phyloP scores from a whole-genome alignment of 1,139 yeast genomes.

The Saccharomycopsis phalli region DNA sequence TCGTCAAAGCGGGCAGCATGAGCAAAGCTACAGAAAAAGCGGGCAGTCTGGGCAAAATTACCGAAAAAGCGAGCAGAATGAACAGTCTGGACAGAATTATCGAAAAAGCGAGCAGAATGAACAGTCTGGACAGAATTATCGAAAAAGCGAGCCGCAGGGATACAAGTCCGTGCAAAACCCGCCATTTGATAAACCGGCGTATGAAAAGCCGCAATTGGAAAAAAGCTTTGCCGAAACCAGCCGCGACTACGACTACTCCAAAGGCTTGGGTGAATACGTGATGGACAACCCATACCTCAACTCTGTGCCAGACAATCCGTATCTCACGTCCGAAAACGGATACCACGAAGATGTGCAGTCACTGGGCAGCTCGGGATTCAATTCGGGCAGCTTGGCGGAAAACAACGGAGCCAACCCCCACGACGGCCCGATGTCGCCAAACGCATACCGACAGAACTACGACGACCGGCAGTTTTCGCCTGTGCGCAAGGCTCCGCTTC shows the following conservation, averaged over 20 bases:
- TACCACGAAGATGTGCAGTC: not conserved
- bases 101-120: no score
- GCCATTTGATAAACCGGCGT: no score
- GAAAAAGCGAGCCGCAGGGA: no score
- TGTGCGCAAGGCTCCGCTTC: constrained; percentile 19
- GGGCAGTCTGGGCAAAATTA: no score
- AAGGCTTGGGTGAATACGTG: constrained; percentile 4
- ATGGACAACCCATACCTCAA: constrained; percentile 20
- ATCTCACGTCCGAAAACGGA: not conserved
- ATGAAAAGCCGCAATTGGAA: no score
- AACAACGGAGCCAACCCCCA: not conserved
- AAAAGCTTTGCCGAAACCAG: not conserved
- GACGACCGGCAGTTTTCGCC: constrained; percentile 19
- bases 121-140: no score
- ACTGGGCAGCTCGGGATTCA: not conserved
- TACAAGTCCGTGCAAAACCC: no score
- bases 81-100: no score
- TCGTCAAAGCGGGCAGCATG: no score
- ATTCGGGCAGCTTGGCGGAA: no score
- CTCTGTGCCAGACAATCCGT: constrained; percentile 13
- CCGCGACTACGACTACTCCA: not conserved
- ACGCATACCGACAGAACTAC: not conserved
- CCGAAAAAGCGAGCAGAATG: no score
- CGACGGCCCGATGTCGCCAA: constrained; percentile 2
- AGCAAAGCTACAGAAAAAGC: no score